These are phyloP conservation scores for Epichloe sibirici DNA, from an alignment of 2,329 filamentous ascomycete species.

Conservation along the genomic window DNA sequence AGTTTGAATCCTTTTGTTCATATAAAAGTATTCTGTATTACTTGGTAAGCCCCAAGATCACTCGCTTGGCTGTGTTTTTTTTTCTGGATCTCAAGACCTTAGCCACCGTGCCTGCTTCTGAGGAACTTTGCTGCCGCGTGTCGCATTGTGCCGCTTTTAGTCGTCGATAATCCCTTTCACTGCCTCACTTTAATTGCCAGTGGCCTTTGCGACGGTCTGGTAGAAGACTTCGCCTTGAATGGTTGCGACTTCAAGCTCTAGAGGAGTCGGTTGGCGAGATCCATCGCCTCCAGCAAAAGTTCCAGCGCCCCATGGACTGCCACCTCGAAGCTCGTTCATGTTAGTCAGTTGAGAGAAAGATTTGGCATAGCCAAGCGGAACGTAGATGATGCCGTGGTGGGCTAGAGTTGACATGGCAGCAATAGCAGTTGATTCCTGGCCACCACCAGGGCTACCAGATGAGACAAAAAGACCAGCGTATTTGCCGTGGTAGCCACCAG, in stretches of 20 bases:
- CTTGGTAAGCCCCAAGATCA: not conserved
- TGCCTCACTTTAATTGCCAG: slow-evolving; percentile 67
- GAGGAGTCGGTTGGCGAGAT: slow-evolving; percentile 62
- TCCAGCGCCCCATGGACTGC: slow-evolving; percentile 84
- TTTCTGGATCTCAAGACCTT: not conserved
- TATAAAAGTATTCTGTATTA: not conserved
- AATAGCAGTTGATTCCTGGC: slow-evolving; percentile 82
- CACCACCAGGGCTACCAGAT: slow-evolving; percentile 73
- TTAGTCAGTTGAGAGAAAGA: slow-evolving; percentile 59
- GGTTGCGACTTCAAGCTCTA: slow-evolving; percentile 69
- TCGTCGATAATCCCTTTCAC: slow-evolving; percentile 7
- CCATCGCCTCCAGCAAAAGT: slow-evolving; percentile 74
- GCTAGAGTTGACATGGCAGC: slow-evolving; percentile 71
- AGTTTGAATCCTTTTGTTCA: no score
- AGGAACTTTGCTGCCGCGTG: not conserved
- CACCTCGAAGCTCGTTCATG: slow-evolving; percentile 71
- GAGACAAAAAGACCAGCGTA: slow-evolving; percentile 84
- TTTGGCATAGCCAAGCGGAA: slow-evolving; percentile 87
- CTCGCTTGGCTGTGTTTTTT: not conserved
- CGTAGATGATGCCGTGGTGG: slow-evolving; percentile 92
- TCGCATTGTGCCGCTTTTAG: not conserved
- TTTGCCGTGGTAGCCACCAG: slow-evolving; percentile 73
- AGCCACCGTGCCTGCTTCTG: not conserved
- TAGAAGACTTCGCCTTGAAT: slow-evolving; percentile 83
- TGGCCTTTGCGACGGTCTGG: slow-evolving; percentile 56